phyloP scores from a whole-genome alignment of 1,284 basidiomycete species.

The Moniliophthora roreri region DNA sequence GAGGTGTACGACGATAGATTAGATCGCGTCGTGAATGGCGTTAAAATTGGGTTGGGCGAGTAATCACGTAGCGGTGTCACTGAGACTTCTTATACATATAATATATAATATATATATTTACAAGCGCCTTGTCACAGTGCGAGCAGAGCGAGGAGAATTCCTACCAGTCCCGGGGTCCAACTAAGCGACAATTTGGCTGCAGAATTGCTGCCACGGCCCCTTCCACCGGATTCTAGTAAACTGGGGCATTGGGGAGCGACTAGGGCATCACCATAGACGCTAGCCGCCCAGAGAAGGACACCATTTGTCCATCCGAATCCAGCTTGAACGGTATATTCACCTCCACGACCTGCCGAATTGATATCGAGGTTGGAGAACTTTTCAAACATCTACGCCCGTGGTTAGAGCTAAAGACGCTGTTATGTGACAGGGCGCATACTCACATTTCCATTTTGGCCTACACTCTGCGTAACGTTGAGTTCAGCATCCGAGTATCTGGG shows the following conservation, averaged over 20 bases:
- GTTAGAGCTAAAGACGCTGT: background rate
- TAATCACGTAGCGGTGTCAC: too few relatives aligned
- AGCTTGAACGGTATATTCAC: slow-evolving; percentile 83
- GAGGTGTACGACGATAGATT: too few relatives aligned
- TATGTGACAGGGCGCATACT: slow-evolving; percentile 31
- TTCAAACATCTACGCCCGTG: slow-evolving; percentile 76
- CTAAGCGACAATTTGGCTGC: background rate
- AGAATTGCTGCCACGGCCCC: slow-evolving; percentile 1
- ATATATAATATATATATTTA: too few relatives aligned
- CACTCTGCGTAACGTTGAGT: slow-evolving; percentile 74
- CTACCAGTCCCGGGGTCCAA: too few relatives aligned
- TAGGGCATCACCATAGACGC: slow-evolving; percentile 67
- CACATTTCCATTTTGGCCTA: slow-evolving; percentile 70
- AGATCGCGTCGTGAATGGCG: too few relatives aligned
- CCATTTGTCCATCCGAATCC: slow-evolving; percentile 95
- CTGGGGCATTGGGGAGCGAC: slow-evolving; percentile 67
- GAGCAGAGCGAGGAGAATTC: too few relatives aligned
- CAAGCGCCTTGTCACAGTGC: too few relatives aligned
- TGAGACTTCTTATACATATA: too few relatives aligned
- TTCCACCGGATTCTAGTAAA: slow-evolving; percentile 27
- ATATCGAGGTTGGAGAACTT: slow-evolving; percentile 80
- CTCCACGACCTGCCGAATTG: slow-evolving; percentile 82
- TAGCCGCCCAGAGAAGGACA: slow-evolving; percentile 74
- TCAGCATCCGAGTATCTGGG: slow-evolving; percentile 68
- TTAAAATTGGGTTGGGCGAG: too few relatives aligned